Evolutionary conservation across 805 yeast species (phyloP), one percentile per base, ranked within the genome.

Genomic region (Cyberlindnera samutprakarnensis): DNA sequence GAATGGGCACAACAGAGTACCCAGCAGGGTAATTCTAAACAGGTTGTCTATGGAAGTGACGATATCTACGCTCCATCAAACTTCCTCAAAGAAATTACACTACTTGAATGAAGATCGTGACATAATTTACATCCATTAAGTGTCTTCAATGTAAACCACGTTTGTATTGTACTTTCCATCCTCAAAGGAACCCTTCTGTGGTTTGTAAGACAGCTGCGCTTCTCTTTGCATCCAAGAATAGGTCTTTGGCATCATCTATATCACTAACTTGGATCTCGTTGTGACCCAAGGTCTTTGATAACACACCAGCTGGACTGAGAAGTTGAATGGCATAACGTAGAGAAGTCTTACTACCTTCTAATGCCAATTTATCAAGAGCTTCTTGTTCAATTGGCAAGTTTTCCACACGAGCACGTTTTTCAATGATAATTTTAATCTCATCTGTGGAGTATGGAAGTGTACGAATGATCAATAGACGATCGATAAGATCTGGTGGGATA

Each of bases 401-500:
- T 57, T 92, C 98, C 37, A 84, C 75, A 18, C 66, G 62, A 11
- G 95, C 75, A 53, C 98, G 72, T 56, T 87, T 85, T 39, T 77
- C 78, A 41, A 92, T 74, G 49, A 92, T 92, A 17, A 78, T 69
- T 32, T 73, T 69, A 39, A 90, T 83, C 58, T 92, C 98, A 20
- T 78, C 87, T 39, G 70, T 75, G 38, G 68, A 68, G 66, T 92
- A 92, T n/a, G 94, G 87, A 41, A 84, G 67, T 5, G 99, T 92
- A 59, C 94, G 78, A 28, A 92, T 87, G 51, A 92, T 92, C 47
- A 92, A 74, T 42, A 90, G 66, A 46, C 99, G 69, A 61, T 92
- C 99, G 39, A 88, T 68, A 54, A 92, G 70, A 64, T 92, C 99
- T 10, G 95, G 81, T 19, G 99, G 98, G 42, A 90, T 76, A 23